A percentile compares a stretch with the other conserved stretches of the same genome.
Evolutionary conservation across 306 rosid genomes (phyloP).

Genomic region (Betula pendula): DNA sequence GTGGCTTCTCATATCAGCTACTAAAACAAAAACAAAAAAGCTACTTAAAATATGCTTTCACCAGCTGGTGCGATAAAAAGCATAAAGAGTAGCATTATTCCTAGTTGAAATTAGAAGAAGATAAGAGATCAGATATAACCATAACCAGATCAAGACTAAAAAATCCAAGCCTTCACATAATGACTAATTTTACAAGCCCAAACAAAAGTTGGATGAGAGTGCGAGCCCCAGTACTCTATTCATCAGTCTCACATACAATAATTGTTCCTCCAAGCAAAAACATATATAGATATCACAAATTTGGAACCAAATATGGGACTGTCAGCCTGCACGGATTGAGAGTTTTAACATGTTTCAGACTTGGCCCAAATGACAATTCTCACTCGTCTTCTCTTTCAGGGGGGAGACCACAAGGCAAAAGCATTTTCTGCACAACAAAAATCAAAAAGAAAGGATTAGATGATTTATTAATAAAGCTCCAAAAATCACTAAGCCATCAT

Average conservation of each 20-base stretch:
- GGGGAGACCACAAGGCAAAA: conserved; percentile 90
- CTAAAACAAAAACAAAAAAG: no score
- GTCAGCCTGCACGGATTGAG: neutral
- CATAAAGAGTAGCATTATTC: no score
- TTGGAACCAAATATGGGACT: neutral
- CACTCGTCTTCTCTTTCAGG: conserved; percentile 92
- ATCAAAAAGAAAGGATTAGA: neutral
- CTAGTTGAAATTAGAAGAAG: neutral
- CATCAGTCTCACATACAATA: neutral
- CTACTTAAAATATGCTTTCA: no score
- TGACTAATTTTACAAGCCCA: neutral
- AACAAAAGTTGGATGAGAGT: neutral
- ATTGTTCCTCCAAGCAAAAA: conserved; percentile 1
- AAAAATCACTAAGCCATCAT: neutral
- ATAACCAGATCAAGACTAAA: neutral
- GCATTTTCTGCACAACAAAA: conserved; percentile 70
- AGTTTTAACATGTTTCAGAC: conserved; percentile 2
- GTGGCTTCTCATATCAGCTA: no score
- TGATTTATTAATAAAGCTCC: neutral
- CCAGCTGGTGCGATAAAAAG: no score
- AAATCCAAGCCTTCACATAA: neutral
- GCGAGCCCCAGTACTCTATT: neutral
- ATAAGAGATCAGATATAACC: neutral
- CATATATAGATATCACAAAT: neutral
- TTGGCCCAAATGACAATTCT: conserved; percentile 20